Evolutionary conservation across 192 early-diverging fungal species (phyloP), one percentile per base, ranked within the genome.

Genomic region (Podochytrium sp.): DNA sequence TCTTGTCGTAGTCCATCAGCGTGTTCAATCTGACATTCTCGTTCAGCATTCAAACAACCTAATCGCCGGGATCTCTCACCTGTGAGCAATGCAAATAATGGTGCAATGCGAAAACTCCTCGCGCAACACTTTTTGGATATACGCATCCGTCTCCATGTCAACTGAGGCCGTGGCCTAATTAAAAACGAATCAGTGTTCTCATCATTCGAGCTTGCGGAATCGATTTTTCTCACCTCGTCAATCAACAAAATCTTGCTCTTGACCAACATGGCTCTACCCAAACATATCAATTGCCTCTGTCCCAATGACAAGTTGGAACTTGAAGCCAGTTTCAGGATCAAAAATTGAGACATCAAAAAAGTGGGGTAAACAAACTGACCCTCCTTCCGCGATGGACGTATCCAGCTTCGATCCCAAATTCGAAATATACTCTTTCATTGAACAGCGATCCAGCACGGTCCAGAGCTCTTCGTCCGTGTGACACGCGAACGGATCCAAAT

Each of bases 221-320:
- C n/a, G n/a, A n/a, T n/a, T n/a, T n/a, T n/a, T n/a, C n/a, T 79
- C 2, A 73, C 79, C 37, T 78, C 78, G 41, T 80, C 78, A 32
- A 80, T 57, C 16, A 76, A 51, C 39, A 80, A 49, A 1, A 80
- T 57, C 20, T 65, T 68, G 25, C 51, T 71, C 33, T 76, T 61
- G 25, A 58, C 25, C 5, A 83, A 37, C 58, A 83, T 70, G 0
- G 81, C 78, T 25, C 81, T 32, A 3, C 79, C 81, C 25, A 83
- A 42, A 62, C 81, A 83, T 33, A 83, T 38, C 43, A 90, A 65
- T 76, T 92, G 91, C 29, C 90, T 65, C 74, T 92, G 87, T 1
- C 91, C 91, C 40, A 92, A 82, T 30, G 84, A 88, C 70, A 93
- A 86, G 75, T 95, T 96, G 23, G 87, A 85, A 93, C 92, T 38